phyloP scores from a whole-genome alignment of 164 flowering plant species.

The Aristolochia californica region DNA sequence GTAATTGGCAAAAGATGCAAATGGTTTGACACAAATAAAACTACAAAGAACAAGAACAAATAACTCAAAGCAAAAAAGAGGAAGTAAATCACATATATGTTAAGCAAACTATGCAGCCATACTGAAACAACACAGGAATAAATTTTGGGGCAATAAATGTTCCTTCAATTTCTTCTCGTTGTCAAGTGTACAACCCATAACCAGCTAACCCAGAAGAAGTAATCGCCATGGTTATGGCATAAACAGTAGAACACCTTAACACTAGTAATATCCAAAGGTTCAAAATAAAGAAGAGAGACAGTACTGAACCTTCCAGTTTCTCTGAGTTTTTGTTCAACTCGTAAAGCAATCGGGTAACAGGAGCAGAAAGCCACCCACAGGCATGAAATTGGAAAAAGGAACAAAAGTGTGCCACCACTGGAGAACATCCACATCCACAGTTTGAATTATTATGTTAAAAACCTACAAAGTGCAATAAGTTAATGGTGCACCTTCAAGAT shows the following conservation, averaged over 20 bases:
- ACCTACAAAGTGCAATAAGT: conserved; percentile 13
- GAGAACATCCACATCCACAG: conserved; percentile 5
- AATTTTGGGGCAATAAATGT: conserved; percentile 9
- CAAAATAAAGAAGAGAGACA: conserved; percentile 15
- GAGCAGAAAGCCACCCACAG: conserved; percentile 23
- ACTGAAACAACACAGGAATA: not conserved
- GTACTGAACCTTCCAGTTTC: conserved; percentile 27
- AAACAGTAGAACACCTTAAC: conserved; percentile 16
- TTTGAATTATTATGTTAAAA: conserved; percentile 6
- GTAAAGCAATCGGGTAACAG: conserved; percentile 33
- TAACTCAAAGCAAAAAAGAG: not conserved
- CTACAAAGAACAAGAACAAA: not conserved
- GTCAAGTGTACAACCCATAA: conserved; percentile 18
- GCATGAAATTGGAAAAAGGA: conserved; percentile 17
- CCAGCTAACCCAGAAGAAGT: conserved; percentile 9
- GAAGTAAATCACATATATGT: not conserved
- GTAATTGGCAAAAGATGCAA: not conserved
- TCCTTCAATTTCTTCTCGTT: conserved; percentile 11
- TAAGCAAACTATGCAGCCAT: no score
- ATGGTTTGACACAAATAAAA: not conserved
- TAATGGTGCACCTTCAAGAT: conserved; percentile 23
- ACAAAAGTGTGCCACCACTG: conserved; percentile 7
- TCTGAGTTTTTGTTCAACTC: conserved; percentile 22
- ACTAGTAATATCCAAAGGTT: conserved; percentile 13
- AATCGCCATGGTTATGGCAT: conserved; percentile 8